A percentile compares a stretch with the other conserved stretches of the same genome.
These are phyloP conservation scores for Cutaneotrichosporon dermatis DNA, from an alignment of 1,284 basidiomycete genomes.

Conservation along the genomic window DNA sequence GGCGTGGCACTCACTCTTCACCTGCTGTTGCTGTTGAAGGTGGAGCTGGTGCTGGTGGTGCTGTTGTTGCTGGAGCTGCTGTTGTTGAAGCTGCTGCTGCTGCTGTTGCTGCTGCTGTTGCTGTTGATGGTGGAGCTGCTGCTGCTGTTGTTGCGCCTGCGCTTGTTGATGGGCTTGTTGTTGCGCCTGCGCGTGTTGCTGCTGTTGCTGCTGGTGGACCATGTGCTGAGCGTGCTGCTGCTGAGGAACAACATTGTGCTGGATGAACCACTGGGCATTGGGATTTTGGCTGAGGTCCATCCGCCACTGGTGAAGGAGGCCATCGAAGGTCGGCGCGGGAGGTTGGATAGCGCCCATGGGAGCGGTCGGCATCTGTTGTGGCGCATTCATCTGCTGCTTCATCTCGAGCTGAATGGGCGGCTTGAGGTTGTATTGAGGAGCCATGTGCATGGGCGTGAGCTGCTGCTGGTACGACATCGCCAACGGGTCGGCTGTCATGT, in stretches of 20 bases:
- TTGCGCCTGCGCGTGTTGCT: too few species aligned
- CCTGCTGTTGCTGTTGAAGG: neutral
- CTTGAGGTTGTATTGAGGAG: neutral
- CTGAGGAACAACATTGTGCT: neutral
- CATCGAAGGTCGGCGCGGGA: conserved; percentile 16
- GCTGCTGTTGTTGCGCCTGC: too few species aligned
- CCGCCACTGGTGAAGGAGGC: conserved; percentile 23
- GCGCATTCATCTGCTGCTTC: neutral
- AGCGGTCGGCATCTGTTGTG: neutral
- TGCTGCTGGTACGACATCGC: neutral
- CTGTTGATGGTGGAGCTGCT: too few species aligned
- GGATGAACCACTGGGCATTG: conserved; percentile 5
- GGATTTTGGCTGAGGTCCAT: conserved; percentile 11
- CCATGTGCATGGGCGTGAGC: neutral
- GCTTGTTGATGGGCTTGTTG: too few species aligned
- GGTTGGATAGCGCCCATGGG: conserved; percentile 13
- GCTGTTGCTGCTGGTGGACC: too few species aligned
- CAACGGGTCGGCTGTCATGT: neutral
- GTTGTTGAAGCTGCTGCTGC: too few species aligned
- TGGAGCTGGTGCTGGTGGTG: neutral
- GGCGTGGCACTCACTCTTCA: neutral
- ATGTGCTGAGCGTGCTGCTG: neutral
- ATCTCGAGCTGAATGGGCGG: neutral
- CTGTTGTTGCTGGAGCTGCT: too few species aligned
- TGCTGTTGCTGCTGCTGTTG: too few species aligned